Percentiles rank a stretch among this genome's conserved stretches.
Evolutionary conservation across 2,329 filamentous ascomycete species (phyloP).

Genomic region (Penicillium expansum): DNA sequence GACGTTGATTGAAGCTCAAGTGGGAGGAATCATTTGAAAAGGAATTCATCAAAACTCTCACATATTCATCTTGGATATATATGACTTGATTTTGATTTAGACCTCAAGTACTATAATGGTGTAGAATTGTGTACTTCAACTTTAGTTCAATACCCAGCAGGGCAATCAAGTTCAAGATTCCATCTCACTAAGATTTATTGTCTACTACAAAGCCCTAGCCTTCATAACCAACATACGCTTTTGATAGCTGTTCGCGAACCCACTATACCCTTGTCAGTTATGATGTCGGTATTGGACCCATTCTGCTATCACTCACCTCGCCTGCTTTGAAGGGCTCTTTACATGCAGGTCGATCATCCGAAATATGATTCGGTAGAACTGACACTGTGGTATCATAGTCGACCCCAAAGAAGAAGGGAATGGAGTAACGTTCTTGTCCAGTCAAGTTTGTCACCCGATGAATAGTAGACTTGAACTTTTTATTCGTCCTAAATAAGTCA

Average conservation of each 20-base stretch:
- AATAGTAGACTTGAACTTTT: slow-evolving; percentile 40
- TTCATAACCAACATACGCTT: slow-evolving; percentile 16
- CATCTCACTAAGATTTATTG: neutral
- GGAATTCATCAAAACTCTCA: neutral
- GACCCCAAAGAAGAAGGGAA: slow-evolving; percentile 44
- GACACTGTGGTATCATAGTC: slow-evolving; percentile 40
- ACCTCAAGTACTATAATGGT: neutral
- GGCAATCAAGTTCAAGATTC: neutral
- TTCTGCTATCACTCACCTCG: slow-evolving; percentile 12
- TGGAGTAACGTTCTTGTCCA: slow-evolving; percentile 39
- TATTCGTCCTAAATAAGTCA: slow-evolving; percentile 34
- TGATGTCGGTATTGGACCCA: neutral
- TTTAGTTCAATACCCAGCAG: neutral
- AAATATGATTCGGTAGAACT: slow-evolving; percentile 19
- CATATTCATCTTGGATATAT: neutral
- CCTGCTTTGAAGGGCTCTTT: slow-evolving; percentile 23
- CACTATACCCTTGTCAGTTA: slow-evolving; percentile 7
- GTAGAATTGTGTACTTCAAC: neutral
- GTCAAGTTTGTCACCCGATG: slow-evolving; percentile 43
- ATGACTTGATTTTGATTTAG: neutral
- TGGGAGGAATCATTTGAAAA: neutral
- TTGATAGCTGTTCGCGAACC: slow-evolving; percentile 18
- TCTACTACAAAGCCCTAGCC: neutral
- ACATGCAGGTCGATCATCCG: slow-evolving; percentile 11
- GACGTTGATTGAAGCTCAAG: neutral